A percentile compares a stretch with the other conserved stretches of the same genome.
Evolutionary conservation across 1,284 basidiomycete genomes (phyloP).

Genomic region (Ceratobasidium sp.): DNA sequence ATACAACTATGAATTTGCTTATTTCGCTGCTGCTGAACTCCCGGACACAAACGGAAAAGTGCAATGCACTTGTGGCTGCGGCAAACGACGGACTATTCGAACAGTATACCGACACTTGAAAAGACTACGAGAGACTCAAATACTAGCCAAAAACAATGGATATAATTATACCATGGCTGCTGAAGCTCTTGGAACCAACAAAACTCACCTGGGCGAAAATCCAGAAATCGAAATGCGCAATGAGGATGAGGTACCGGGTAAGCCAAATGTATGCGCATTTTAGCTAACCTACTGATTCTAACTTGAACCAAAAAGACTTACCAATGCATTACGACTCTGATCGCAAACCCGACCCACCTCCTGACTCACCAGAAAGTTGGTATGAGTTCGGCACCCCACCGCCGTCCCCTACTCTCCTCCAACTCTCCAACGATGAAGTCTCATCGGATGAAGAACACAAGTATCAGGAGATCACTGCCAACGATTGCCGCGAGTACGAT

Average conservation of each 20-base stretch:
- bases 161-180: background rate
- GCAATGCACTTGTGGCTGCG: background rate
- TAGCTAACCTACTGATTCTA: background rate
- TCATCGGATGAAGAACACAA: background rate
- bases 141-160: background rate
- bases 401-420: background rate
- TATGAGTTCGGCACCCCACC: background rate
- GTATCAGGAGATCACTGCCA: background rate
- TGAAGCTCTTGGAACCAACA: background rate
- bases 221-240: background rate
- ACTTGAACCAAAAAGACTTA: background rate
- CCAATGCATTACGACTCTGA: background rate
- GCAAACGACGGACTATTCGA: background rate
- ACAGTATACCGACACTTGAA: background rate
- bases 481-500: slow-evolving; percentile 30
- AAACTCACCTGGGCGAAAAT: background rate
- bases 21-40: too few relatives aligned
- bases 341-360: background rate
- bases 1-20: too few relatives aligned
- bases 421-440: background rate
- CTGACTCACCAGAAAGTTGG: background rate
- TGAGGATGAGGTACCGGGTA: background rate
- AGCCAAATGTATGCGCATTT: background rate
- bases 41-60: too few relatives aligned
- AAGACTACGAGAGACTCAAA: background rate